A percentile compares a stretch with the other conserved stretches of the same genome.
phyloP scores from a whole-genome alignment of 805 yeast genomes.

The Suhomyces xylopsoci region DNA sequence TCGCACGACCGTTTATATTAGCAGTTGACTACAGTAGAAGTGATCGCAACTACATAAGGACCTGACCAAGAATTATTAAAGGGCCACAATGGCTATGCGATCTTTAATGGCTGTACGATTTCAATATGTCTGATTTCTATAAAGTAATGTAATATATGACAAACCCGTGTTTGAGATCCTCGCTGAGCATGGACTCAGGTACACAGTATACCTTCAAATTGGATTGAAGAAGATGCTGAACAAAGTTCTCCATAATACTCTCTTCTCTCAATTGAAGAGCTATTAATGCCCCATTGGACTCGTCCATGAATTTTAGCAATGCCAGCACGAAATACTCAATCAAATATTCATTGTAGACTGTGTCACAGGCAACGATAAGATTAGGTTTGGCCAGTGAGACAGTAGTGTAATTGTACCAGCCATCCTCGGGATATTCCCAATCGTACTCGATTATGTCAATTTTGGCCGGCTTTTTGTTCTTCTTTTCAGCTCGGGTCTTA shows the following conservation, averaged over 20 bases:
- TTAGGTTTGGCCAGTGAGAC: slow-evolving; percentile 31
- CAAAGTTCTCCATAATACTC: slow-evolving; percentile 46
- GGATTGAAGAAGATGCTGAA: slow-evolving; percentile 27
- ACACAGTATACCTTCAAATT: slow-evolving; percentile 36
- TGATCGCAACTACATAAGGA: no score
- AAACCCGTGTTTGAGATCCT: slow-evolving; percentile 40
- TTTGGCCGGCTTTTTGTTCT: background rate
- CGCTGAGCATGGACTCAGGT: slow-evolving; percentile 26
- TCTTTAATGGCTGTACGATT: no score
- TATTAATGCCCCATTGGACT: slow-evolving; percentile 40
- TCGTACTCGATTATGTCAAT: slow-evolving; percentile 54
- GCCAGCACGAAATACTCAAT: slow-evolving; percentile 49
- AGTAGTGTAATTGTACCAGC: slow-evolving; percentile 20
- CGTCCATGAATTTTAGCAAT: slow-evolving; percentile 28
- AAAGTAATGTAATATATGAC: slow-evolving; percentile 36
- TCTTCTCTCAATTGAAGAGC: slow-evolving; percentile 54
- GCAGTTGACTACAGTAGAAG: background rate
- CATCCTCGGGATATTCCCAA: slow-evolving; percentile 53
- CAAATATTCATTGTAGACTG: slow-evolving; percentile 61
- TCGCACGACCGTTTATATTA: background rate
- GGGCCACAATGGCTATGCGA: background rate
- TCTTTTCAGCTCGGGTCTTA: slow-evolving; percentile 1
- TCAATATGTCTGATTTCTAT: background rate
- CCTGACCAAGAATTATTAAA: no score
- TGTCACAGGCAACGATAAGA: slow-evolving; percentile 58